A percentile compares a stretch with the other conserved stretches of the same genome.
Conservation (phyloP, 2,329 filamentous ascomycete species). For the Trichoderma gracile region DNA sequence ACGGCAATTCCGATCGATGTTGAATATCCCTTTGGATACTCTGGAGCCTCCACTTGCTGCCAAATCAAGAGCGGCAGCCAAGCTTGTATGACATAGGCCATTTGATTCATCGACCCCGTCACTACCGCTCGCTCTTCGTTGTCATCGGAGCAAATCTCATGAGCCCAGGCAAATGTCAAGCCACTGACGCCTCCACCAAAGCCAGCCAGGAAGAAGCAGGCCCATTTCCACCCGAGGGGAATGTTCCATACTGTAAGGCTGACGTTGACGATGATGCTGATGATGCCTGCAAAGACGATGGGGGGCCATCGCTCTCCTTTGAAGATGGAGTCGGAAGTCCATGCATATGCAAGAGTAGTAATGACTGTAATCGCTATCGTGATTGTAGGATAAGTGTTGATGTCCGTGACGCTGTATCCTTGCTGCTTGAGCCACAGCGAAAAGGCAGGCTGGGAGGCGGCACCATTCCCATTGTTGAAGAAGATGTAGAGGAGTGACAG, state of each 20-base stretch:
- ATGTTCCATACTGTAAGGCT: conserved; percentile 49
- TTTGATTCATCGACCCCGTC: conserved; percentile 65
- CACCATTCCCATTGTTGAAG: conserved; percentile 60
- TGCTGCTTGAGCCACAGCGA: conserved; percentile 49
- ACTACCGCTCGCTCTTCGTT: conserved; percentile 68
- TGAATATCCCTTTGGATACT: conserved; percentile 61
- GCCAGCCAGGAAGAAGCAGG: conserved; percentile 58
- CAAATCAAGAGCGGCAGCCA: conserved; percentile 68
- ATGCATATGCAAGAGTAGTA: conserved; percentile 63
- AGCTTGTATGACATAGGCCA: conserved; percentile 68
- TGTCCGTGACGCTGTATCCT: conserved; percentile 45
- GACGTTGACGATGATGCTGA: conserved; percentile 45
- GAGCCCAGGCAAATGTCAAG: conserved; percentile 50
- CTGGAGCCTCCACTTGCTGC: conserved; percentile 63
- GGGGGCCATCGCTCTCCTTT: conserved; percentile 63
- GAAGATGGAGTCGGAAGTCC: conserved; percentile 63
- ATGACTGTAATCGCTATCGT: conserved; percentile 56
- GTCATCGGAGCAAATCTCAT: conserved; percentile 52
- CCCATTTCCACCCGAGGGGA: conserved; percentile 61
- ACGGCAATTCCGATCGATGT: conserved; percentile 53
- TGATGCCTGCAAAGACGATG: conserved; percentile 56
- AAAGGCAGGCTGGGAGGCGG: conserved; percentile 57
- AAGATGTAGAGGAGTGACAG: conserved; percentile 61
- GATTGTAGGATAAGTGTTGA: conserved; percentile 61
- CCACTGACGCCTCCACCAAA: conserved; percentile 53